Evolutionary conservation across 805 yeast species (phyloP).

Genomic region (Candida corydali): DNA sequence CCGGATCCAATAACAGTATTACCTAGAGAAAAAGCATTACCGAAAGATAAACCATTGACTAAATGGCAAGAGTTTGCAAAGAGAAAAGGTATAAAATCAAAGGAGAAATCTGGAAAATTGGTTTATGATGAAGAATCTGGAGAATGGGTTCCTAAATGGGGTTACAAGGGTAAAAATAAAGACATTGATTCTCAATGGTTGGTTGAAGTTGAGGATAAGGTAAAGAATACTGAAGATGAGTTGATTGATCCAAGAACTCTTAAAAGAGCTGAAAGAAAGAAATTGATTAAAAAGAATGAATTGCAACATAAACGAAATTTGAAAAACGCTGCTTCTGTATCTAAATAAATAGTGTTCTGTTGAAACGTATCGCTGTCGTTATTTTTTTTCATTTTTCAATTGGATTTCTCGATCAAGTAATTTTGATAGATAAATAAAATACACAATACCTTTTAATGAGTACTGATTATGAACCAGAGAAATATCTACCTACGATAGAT

Average conservation of each 20-base stretch:
- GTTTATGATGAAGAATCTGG: conserved; percentile 85
- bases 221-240: conserved; percentile 48
- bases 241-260: conserved; percentile 84
- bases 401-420: not conserved
- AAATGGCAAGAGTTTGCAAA: conserved; percentile 97
- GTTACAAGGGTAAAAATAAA: conserved; percentile 91
- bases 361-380: too few relatives aligned
- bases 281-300: conserved; percentile 77
- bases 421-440: too few relatives aligned
- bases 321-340: conserved; percentile 24
- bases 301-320: conserved; percentile 81
- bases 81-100: conserved; percentile 89
- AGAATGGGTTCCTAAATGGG: conserved; percentile 99
- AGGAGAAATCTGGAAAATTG: conserved; percentile 84
- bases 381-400: not conserved
- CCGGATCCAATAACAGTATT: conserved; percentile 79
- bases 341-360: too few relatives aligned
- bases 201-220: conserved; percentile 85
- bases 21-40: conserved; percentile 95
- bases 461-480: conserved; percentile 14
- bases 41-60: conserved; percentile 87
- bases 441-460: not conserved
- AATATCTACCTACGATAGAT: conserved; percentile 62
- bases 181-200: conserved; percentile 87
- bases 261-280: conserved; percentile 78